These are phyloP conservation scores for Entomortierella parvispora DNA, from an alignment of 192 early-diverging fungal species.

Conservation along the genomic window DNA sequence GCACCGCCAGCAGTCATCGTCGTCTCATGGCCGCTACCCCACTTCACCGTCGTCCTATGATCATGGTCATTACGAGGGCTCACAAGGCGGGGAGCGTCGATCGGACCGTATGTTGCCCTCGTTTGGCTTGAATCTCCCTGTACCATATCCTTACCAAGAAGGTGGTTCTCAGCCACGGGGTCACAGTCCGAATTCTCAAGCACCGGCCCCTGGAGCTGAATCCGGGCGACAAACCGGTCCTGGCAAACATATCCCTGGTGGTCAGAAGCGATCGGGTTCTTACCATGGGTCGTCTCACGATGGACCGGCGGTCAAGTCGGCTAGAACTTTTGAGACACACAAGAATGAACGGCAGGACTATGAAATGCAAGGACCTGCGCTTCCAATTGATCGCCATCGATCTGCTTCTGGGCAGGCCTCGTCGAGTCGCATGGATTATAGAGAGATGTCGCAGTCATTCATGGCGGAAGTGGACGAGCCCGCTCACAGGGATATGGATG, in stretches of 20 bases:
- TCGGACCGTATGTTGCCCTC: slow-evolving; percentile 46
- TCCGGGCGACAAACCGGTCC: slow-evolving; percentile 2
- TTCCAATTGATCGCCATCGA: slow-evolving; percentile 24
- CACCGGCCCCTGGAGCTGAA: neutral
- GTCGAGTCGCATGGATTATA: neutral
- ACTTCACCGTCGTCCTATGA: slow-evolving; percentile 42
- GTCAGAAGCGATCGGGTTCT: slow-evolving; percentile 37
- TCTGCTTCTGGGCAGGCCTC: neutral
- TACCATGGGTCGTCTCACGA: slow-evolving; percentile 31
- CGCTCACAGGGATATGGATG: neutral
- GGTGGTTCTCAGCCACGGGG: slow-evolving; percentile 4
- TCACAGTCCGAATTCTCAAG: slow-evolving; percentile 7
- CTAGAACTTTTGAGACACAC: slow-evolving; percentile 23
- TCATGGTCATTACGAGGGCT: slow-evolving; percentile 21
- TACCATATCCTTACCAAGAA: slow-evolving; percentile 21
- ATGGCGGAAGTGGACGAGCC: neutral
- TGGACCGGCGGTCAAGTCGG: slow-evolving; percentile 24
- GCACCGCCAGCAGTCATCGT: slow-evolving; percentile 18
- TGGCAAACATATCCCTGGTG: slow-evolving; percentile 7
- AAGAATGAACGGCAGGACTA: slow-evolving; percentile 31
- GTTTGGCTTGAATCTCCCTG: slow-evolving; percentile 43
- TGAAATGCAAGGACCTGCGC: slow-evolving; percentile 37
- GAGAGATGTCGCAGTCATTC: neutral
- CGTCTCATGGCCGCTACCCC: slow-evolving; percentile 14
- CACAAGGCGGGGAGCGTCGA: slow-evolving; percentile 28